phyloP scores from a whole-genome alignment of 2,329 filamentous ascomycete species.

The Colletotrichum caudatum region DNA sequence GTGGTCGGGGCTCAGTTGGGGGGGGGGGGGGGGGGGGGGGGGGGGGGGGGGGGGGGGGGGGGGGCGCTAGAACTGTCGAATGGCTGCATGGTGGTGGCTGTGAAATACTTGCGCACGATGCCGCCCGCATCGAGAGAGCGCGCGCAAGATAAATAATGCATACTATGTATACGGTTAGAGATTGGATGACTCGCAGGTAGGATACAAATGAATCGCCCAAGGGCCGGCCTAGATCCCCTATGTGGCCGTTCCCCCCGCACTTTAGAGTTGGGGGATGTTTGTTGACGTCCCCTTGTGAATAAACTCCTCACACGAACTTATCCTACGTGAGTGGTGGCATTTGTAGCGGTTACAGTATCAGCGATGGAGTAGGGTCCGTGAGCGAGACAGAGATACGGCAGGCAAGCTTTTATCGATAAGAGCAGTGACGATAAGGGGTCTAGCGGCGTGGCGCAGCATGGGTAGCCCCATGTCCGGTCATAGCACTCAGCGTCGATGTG shows the following conservation, averaged over 20 bases:
- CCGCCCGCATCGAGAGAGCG: constrained; percentile 9
- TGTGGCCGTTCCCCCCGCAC: constrained; percentile 23
- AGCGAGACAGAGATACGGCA: background rate
- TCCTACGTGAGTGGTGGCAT: no score
- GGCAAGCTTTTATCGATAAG: constrained; percentile 16
- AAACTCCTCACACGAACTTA: no score
- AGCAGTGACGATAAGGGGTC: constrained; percentile 5
- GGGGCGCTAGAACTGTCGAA: constrained; percentile 16
- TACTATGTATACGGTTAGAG: background rate
- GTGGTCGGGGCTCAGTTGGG: constrained; percentile 9
- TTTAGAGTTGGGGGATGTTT: constrained; percentile 30
- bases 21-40: constrained; percentile 13
- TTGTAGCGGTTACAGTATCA: no score
- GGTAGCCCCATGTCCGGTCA: constrained; percentile 10
- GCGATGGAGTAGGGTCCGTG: background rate
- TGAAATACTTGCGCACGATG: constrained; percentile 34
- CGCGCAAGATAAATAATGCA: constrained; percentile 18
- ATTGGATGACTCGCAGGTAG: constrained; percentile 35
- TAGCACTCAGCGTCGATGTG: constrained; percentile 21
- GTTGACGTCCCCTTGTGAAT: no score
- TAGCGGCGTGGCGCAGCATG: background rate
- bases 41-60: background rate
- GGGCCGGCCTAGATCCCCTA: background rate
- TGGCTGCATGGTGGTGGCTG: constrained; percentile 30
- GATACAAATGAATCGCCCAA: constrained; percentile 27